Base-by-base conservation (phyloP, 768 basidiomycete genomes). In the Artomyces pyxidatus region DNA sequence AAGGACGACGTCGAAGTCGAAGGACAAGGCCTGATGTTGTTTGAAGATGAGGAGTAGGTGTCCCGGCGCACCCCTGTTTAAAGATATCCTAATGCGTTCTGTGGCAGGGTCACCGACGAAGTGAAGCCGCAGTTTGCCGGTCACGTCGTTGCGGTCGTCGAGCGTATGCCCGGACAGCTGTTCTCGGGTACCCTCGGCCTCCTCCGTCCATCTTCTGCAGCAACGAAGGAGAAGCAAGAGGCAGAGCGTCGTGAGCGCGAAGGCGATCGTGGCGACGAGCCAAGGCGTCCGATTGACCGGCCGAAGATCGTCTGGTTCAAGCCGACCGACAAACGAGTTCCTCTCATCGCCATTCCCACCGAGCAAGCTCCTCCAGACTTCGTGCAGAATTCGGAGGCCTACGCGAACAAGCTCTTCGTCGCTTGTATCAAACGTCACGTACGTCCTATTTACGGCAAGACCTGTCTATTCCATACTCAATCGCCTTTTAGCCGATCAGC, bases 261-360 rank as follows among this genome's bases (percentile, higher is more conserved):
- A 64, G 96, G 95, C 40, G 92, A 94, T 62, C 82, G 82, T 53
- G 86, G 81, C 37, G 87, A 89, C 50, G 88, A 91, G 62, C 85
- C 85, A 25, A 77, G 85, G 58, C 83, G 85, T 39, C 81, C 83
- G 1, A 81, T 86, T 38, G 90, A 93, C 64, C 83, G 94, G 35
- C 95, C 95, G 54, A 98, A 97, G 76, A 99, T 99, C 56, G 94
- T 99, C 40, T 99, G 96, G 96, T 98, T 99, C 77, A 95, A 97
- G 71, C 96, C 96, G 4, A 97, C 95, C 23, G 94, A 97, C 72
- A 99, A 99, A 67, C 88, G 96, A 49, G 96, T 99, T 1, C 96
- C 96, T 38, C 76, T 98, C 37, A 97, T 99, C 60, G 96, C 96
- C 48, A 99, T 99, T 54, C 95, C 94, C 7, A 98, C 96, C 6